phyloP scores from a whole-genome alignment of 768 basidiomycete genomes.

The Hortiboletus campestris region DNA sequence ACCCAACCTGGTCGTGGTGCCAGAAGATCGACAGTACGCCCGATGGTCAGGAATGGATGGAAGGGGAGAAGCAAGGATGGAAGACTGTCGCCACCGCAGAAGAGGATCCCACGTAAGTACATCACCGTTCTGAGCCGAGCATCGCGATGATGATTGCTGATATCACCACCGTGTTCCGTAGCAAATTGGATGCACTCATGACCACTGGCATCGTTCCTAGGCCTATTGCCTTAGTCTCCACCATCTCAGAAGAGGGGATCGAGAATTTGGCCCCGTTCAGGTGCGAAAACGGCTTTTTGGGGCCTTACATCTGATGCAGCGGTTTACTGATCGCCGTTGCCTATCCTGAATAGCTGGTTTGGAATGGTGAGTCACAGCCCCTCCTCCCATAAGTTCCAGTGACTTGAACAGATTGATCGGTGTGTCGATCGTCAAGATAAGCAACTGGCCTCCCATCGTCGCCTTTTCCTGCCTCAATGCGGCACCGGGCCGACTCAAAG shows the following conservation, averaged over 20 bases:
- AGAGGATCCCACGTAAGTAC: constrained; percentile 26
- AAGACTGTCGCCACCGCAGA: constrained; percentile 27
- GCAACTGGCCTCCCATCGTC: constrained; percentile 33
- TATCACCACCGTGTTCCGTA: neutral
- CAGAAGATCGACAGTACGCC: constrained; percentile 25
- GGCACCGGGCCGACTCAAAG: constrained; percentile 30
- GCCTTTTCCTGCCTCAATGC: constrained; percentile 31
- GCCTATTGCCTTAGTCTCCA: constrained; percentile 47
- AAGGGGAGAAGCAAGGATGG: constrained; percentile 36
- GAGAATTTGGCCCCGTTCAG: constrained; percentile 46
- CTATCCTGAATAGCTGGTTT: constrained; percentile 19
- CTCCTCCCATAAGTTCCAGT: neutral
- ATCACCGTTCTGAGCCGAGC: no score
- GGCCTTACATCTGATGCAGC: constrained; percentile 14
- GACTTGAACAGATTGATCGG: neutral
- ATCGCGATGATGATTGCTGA: neutral
- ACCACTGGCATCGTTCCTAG: constrained; percentile 39
- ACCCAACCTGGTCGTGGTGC: constrained; percentile 31
- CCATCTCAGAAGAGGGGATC: constrained; percentile 31
- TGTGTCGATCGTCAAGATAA: constrained; percentile 11
- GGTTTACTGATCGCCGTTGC: neutral
- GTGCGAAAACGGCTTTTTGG: constrained; percentile 5
- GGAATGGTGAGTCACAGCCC: constrained; percentile 18
- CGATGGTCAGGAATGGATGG: constrained; percentile 30
- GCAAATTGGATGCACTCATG: constrained; percentile 33